These are phyloP conservation scores for Psidium friedrichsthalianum DNA, from an alignment of 345 rosid species.

Conservation along the genomic window DNA sequence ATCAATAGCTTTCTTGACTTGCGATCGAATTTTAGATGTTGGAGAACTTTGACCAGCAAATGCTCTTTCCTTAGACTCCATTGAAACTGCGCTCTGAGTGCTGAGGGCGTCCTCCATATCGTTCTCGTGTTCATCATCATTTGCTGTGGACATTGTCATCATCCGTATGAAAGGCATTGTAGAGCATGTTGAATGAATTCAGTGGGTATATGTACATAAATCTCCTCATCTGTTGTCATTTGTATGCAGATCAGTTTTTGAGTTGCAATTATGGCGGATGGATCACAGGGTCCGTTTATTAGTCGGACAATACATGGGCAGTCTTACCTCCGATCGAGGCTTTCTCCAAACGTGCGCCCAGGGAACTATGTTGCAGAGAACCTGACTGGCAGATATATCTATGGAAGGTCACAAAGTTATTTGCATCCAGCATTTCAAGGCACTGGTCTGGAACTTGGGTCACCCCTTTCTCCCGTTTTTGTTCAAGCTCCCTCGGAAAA, in stretches of 20 bases:
- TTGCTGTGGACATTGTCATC: not conserved
- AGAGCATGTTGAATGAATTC: not conserved
- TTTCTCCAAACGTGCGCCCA: constrained; percentile 21
- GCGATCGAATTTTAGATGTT: not conserved
- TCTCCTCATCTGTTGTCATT: not conserved
- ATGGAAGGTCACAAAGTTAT: constrained; percentile 25
- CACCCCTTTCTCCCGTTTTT: constrained; percentile 20
- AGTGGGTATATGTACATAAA: not conserved
- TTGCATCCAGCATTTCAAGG: constrained; percentile 15
- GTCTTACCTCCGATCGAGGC: constrained; percentile 25
- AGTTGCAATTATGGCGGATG: constrained; percentile 46
- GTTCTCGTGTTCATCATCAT: not conserved
- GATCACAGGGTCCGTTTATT: constrained; percentile 40
- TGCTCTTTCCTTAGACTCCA: not conserved
- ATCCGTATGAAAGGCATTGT: not conserved
- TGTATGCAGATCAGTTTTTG: constrained; percentile 14
- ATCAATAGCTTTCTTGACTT: not conserved
- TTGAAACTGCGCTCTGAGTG: not conserved
- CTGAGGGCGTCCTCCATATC: not conserved
- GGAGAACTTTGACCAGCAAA: not conserved
- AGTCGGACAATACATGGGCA: constrained; percentile 43
- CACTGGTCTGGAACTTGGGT: constrained; percentile 11
- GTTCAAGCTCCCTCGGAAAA: constrained; percentile 41
- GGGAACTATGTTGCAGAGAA: not conserved
- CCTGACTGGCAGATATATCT: constrained; percentile 14